phyloP scores from a whole-genome alignment of 2,329 filamentous ascomycete species.

The Nemania sp. region DNA sequence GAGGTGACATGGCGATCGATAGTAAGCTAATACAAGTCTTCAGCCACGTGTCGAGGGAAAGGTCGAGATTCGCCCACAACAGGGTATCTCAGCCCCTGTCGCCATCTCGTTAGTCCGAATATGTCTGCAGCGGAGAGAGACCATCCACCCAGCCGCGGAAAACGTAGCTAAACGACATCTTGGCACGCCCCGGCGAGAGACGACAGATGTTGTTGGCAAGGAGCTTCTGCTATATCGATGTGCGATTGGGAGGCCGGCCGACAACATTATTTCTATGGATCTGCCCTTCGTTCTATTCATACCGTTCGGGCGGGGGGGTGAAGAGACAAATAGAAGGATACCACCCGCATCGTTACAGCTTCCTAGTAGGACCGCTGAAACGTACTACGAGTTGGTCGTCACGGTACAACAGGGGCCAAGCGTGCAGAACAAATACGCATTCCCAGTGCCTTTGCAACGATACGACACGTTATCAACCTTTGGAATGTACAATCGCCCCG shows the following conservation, averaged over 20 bases:
- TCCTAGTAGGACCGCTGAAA: slow-evolving; percentile 92
- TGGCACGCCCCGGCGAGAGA: slow-evolving; percentile 86
- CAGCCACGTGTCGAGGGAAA: slow-evolving; percentile 97
- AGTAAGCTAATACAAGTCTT: slow-evolving; percentile 13
- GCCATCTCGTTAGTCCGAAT: slow-evolving; percentile 92
- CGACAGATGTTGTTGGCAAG: slow-evolving; percentile 91
- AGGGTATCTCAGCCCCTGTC: slow-evolving; percentile 86
- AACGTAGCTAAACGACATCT: slow-evolving; percentile 91
- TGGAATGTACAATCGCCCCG: slow-evolving; percentile 98
- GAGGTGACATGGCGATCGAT: neutral
- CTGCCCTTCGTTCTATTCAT: slow-evolving; percentile 97
- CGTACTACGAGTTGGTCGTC: slow-evolving; percentile 94
- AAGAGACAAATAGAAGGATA: slow-evolving; percentile 86
- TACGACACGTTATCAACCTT: slow-evolving; percentile 98
- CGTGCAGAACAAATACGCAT: slow-evolving; percentile 86
- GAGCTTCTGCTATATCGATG: slow-evolving; percentile 92
- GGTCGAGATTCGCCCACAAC: slow-evolving; percentile 89
- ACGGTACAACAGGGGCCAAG: slow-evolving; percentile 89
- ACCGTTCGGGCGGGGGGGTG: slow-evolving; percentile 87
- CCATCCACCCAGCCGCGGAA: slow-evolving; percentile 94
- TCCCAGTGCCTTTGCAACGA: slow-evolving; percentile 86
- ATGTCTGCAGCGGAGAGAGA: slow-evolving; percentile 89
- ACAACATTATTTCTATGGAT: slow-evolving; percentile 93
- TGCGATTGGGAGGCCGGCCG: slow-evolving; percentile 79
- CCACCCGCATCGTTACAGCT: slow-evolving; percentile 91